Base-by-base conservation (phyloP, 2,329 filamentous ascomycete genomes). In the Emmonsia crescens region DNA sequence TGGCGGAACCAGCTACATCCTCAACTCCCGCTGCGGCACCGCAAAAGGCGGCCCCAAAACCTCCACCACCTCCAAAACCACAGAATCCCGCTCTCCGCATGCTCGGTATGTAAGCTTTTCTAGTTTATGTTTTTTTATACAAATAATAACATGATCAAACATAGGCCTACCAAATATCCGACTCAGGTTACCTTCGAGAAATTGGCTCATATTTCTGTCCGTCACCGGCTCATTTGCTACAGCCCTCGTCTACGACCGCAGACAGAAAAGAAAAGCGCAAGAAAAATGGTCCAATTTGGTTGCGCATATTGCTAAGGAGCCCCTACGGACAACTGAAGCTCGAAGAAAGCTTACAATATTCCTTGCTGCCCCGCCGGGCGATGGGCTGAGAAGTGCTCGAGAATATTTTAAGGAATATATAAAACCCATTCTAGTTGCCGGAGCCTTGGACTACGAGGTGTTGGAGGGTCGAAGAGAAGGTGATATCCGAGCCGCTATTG, bases 341-440 rank as follows among this genome's bases (percentile, higher is more conserved):
- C 89, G 90, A 55, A 86, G 94, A 63, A 91, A 88, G 71, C 79
- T 99, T 65, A 94, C 91, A 44, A 83, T 99, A 62, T 94, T 90
- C 74, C 80, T 99, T 60, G 85, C 89, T 64, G 87, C 89, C 3
- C 92, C 94, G 5, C 94, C 94, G 0, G 90, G 88, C 14, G 93
- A 97, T 75, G 88, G 90, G 5, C 78, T 97, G 60, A 84, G 91
- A 61, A 77, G 84, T 49, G 89, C 92, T n/a, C 88, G 96, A 69
- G 91, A 97, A 68, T 92, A 97, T 76, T 99, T 96, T 75, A 87
- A 91, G 70, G 90, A 96, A 73, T 99, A 96, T 72, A 84, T 96
- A 51, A 97, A 97, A 79, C 94, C 94, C 1, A 83, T 99, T 31
- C 78, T 99, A 46, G 89, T 94, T 3, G 88, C 91, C 2, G 93